Base-by-base conservation (phyloP, 73 alveolate genomes). In the Paramecium primaurelia region DNA sequence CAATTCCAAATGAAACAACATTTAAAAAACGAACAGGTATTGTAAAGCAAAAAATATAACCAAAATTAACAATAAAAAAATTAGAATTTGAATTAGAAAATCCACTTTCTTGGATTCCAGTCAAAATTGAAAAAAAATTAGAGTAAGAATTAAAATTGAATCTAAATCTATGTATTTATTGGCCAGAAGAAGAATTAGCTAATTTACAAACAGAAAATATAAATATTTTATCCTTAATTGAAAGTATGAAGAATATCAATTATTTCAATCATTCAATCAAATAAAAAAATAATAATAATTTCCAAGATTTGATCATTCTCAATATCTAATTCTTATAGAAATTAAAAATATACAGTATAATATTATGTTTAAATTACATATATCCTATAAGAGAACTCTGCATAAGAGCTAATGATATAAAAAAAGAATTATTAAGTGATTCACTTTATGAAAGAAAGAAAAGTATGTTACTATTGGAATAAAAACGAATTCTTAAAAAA, bases 181-280 rank as follows among this genome's bases (percentile, higher is more conserved):
- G 75, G 58, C 36, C 75, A n/a, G 77, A 80, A 77, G 89, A 77
- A 42, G 89, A 80, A 20, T 49, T 80, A 45, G 25, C 38, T 7
- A 32, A 40, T 32, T 80, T 80, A 18, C 6, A 9, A 16, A 26
- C 32, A 12, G 1, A 26, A 30, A 18, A 80, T 25, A 80, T 80
- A 5, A 80, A 80, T 77, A 40, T 77, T 16, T 30, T 77, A 44
- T 18, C 45, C 42, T 37, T 34, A 10, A 22, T 77, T 38, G 64
- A 77, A 18, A 26, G 47, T 26, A 77, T 77, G 71, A 77, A 42
- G 69, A 37, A 28, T 25, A 71, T 71, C 1, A 20, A 71, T 25
- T 71, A n/a, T 34, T 34, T 71, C 1, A 25, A 71, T 26, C 12
- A 28, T 11, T 71, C 86, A 8, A 71, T 71, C 2, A 71, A 34